Evolutionary conservation across 108 stramenopile species (phyloP).

Genomic region (Cyclostephanos invisitatus): DNA sequence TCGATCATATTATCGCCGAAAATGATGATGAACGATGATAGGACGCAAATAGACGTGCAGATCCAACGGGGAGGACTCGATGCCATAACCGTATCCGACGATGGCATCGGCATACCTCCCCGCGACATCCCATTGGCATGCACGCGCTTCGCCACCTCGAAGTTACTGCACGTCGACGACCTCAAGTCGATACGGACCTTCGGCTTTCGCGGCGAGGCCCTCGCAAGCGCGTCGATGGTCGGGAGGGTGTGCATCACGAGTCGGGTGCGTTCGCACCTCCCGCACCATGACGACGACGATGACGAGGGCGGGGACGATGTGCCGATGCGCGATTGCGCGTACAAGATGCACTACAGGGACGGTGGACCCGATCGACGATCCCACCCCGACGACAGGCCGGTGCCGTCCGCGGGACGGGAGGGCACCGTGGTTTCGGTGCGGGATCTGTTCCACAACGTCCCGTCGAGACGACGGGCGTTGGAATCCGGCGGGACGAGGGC

Average conservation of each 20-base stretch:
- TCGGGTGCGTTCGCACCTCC: constrained; percentile 36
- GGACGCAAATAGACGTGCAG: constrained; percentile 37
- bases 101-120: constrained; percentile 71
- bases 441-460: constrained; percentile 97
- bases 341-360: constrained; percentile 78
- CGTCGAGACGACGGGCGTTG: constrained; percentile 79
- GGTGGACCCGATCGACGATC: constrained; percentile 57
- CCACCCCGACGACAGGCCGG: constrained; percentile 43
- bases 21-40: constrained; percentile 31
- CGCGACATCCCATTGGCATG: constrained; percentile 86
- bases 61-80: constrained; percentile 11
- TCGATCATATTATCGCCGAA: no score
- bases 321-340: constrained; percentile 55
- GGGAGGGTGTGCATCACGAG: constrained; percentile 55
- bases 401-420: constrained; percentile 83
- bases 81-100: constrained; percentile 58
- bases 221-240: constrained; percentile 82
- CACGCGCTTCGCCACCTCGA: constrained; percentile 95
- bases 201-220: constrained; percentile 98
- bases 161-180: constrained; percentile 88
- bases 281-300: constrained; percentile 19
- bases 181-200: constrained; percentile 77
- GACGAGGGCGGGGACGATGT: constrained; percentile 13
- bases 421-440: constrained; percentile 94
- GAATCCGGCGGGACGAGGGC: constrained; percentile 37